Base-by-base conservation (phyloP, 2,329 filamentous ascomycete species). In the Neopestalotiopsis clavispora region DNA sequence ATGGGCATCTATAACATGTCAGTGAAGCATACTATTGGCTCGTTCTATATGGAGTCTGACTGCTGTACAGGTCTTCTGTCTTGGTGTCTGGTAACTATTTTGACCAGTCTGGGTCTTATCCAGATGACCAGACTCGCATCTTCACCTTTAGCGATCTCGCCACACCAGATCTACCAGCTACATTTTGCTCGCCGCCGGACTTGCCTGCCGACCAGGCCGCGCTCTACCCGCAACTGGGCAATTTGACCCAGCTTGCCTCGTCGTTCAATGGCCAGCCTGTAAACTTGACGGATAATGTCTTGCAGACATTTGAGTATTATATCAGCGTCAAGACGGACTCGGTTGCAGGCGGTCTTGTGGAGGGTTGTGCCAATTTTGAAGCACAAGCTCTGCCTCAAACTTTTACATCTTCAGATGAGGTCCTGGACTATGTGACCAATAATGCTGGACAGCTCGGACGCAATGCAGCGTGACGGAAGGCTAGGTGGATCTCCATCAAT, bases 1-100 rank as follows among this genome's bases (percentile, higher is more conserved):
- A 30, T 73, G 34, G 72, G 72, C 14, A 71, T 73, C 45, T 73
- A 73, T 52, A 73, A 73, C 56, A 66, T 73, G 72, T 73, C 64
- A 68, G 62, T 17, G 17, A 10, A 62, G 3, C 30, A 23, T 13
- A 4, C 32, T n/a, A 4, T 52, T 20, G 7, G n/a, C 30, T 17
- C 20, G 12, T 7, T 60, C 4, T n/a, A 6, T 13, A 28, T 6
- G 12, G 3, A 45, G 6, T 59, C 20, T 14, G 7, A 49, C 20
- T 49, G 28, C 45, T 58, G 45, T 4, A 52, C 20, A 73, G 72
- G 52, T 73, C 72, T 5, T 73, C 72, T 1, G 70, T 72, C 28
- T 67, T 73, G 2, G 71, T 71, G n/a, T 68, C 72, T 12, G 72
- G 70, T 10, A 73, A 73, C 52, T 72, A 71, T 34, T 72, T 72